Evolutionary conservation across 495 filamentous ascomycete species (phyloP).

Genomic region (Aspergillus panamensis): DNA sequence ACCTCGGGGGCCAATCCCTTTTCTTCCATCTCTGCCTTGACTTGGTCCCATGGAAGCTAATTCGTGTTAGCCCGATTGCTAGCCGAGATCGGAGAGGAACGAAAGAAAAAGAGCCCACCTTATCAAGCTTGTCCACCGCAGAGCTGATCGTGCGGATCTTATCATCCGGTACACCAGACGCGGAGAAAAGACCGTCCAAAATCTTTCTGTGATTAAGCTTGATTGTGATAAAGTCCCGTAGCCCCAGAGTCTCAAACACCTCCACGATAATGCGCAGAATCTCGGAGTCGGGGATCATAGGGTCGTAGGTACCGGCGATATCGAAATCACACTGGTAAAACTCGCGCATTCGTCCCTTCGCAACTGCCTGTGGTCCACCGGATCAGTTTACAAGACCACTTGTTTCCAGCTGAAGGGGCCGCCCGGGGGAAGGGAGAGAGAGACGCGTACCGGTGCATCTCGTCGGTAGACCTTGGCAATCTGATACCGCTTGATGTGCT

Average conservation of each 20-base stretch:
- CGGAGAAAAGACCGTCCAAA: conserved; percentile 85
- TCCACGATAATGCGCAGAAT: conserved; percentile 79
- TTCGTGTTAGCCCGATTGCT: not conserved
- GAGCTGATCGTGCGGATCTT: conserved; percentile 84
- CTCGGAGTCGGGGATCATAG: conserved; percentile 97
- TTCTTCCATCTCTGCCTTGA: conserved; percentile 90
- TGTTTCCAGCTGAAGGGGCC: too few relatives aligned
- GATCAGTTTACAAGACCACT: not conserved
- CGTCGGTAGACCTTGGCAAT: conserved; percentile 85
- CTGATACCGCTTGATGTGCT: conserved; percentile 81
- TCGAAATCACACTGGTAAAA: conserved; percentile 99
- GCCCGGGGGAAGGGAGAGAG: too few relatives aligned
- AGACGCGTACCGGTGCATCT: conserved; percentile 55
- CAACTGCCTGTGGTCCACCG: conserved; percentile 48
- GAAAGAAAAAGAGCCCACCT: conserved; percentile 34
- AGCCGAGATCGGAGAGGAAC: not conserved
- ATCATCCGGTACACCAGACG: conserved; percentile 82
- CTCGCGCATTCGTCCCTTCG: conserved; percentile 88
- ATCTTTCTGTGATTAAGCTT: conserved; percentile 97
- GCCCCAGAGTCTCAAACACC: conserved; percentile 76
- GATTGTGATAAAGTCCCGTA: conserved; percentile 70
- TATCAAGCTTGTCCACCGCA: conserved; percentile 95
- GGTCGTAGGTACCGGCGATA: conserved; percentile 82
- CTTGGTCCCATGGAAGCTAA: conserved; percentile 73
- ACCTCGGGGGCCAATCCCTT: conserved; percentile 73